A percentile compares a stretch with the other conserved stretches of the same genome.
phyloP scores from a whole-genome alignment of 768 basidiomycete genomes.

The Phylloporus sp. region DNA sequence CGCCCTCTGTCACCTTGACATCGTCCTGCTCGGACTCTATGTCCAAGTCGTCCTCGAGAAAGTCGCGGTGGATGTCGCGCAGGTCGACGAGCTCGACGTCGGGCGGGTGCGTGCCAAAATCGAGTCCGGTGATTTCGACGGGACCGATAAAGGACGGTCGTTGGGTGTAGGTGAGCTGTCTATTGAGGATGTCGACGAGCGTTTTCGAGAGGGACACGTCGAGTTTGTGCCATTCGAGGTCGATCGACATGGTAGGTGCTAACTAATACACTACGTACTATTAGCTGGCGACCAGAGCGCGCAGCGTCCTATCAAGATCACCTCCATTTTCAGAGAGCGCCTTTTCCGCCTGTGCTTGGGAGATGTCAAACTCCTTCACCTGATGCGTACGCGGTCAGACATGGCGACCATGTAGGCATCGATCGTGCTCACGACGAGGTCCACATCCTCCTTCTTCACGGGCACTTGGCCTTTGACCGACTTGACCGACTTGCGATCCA shows the following conservation, averaged over 20 bases:
- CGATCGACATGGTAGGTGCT: slow-evolving; percentile 81
- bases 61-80: slow-evolving; percentile 91
- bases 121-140: slow-evolving; percentile 76
- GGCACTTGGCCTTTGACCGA: slow-evolving; percentile 27
- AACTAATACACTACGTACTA: too few species aligned
- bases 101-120: slow-evolving; percentile 80
- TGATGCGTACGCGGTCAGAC: slow-evolving; percentile 13
- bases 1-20: slow-evolving; percentile 47
- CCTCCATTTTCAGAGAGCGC: slow-evolving; percentile 26
- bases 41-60: slow-evolving; percentile 68
- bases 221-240: slow-evolving; percentile 88
- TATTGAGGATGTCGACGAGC: slow-evolving; percentile 73
- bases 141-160: slow-evolving; percentile 96
- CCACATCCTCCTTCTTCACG: slow-evolving; percentile 28
- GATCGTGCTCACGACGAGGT: slow-evolving; percentile 22
- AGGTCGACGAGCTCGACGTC: slow-evolving; percentile 89
- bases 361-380: slow-evolving; percentile 30
- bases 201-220: slow-evolving; percentile 63
- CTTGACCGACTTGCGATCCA: slow-evolving; percentile 50
- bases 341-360: slow-evolving; percentile 28
- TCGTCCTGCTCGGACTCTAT: slow-evolving; percentile 31
- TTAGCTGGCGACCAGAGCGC: slow-evolving; percentile 25
- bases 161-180: slow-evolving; percentile 60
- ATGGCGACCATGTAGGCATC: neutral
- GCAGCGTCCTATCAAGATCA: slow-evolving; percentile 27